Evolutionary conservation across 352 stramenopile genomes (phyloP).

Genomic region (Achlya hypogyna): DNA sequence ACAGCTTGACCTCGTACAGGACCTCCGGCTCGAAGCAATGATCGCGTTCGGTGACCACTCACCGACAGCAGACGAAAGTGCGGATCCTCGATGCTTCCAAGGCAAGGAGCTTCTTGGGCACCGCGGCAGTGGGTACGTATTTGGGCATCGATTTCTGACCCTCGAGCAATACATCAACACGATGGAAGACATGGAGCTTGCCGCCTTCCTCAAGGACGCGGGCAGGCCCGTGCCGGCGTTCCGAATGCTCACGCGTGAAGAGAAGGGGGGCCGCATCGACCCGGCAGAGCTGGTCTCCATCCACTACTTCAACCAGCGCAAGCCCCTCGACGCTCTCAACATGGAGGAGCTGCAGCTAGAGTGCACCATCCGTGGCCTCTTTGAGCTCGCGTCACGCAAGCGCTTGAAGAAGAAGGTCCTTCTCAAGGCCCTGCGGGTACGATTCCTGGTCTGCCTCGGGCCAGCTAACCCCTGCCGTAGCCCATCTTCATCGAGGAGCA

Average conservation of each 20-base stretch:
- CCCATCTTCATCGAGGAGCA: constrained; percentile 15
- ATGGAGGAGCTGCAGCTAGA: constrained; percentile 10
- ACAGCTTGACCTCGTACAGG: constrained; percentile 1
- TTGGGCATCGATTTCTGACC: constrained; percentile 18
- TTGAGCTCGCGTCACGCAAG: background rate
- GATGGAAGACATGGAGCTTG: constrained; percentile 17
- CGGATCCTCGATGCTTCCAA: background rate
- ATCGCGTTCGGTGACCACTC: constrained; percentile 13
- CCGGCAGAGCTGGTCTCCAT: background rate
- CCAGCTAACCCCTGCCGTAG: background rate
- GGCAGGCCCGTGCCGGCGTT: constrained; percentile 4
- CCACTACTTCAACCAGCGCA: constrained; percentile 3
- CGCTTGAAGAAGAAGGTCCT: constrained; percentile 15
- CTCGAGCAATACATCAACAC: constrained; percentile 16
- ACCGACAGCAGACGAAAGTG: background rate
- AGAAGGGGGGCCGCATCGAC: background rate
- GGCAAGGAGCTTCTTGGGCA: constrained; percentile 13
- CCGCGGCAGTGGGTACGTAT: constrained; percentile 14
- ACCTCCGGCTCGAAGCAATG: constrained; percentile 7
- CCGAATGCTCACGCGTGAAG: background rate
- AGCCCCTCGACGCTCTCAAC: background rate
- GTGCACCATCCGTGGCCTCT: constrained; percentile 8
- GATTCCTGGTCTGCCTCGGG: background rate
- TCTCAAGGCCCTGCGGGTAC: constrained; percentile 3
- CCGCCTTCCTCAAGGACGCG: background rate